Evolutionary conservation across 495 filamentous ascomycete genomes (phyloP), one percentile per base, ranked within the genome.

Genomic region (Tuber brumale): DNA sequence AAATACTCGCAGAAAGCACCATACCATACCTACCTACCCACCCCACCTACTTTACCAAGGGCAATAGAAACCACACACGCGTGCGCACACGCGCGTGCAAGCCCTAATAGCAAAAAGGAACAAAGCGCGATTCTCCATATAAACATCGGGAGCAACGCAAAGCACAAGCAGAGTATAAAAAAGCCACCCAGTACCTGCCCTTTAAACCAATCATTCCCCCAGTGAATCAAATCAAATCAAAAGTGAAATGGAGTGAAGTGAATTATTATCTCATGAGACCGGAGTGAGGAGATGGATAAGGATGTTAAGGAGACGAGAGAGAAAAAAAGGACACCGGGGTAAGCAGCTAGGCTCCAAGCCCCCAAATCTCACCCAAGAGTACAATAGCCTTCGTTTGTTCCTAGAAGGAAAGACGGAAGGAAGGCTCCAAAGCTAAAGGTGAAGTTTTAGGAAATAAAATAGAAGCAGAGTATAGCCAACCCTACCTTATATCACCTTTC

Each of bases 381-480:
- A 79, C 72, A 79, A n/a, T 57, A 57, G 48, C 12, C 48, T 57
- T 57, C 23, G 48, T 10, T 51, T 12, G 48, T 57, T 57, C 48
- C 48, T 27, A 48, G 61, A 69, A 74, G 43, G 42, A 23, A 23
- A 10, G 41, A 42, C 44, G 4, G 12, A 69, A 72, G 70, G 70
- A 18, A 75, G 61, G 51, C 74, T 79, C 74, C 43, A 70, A 72
- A 45, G 45, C 57, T 74, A 70, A 69, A 79, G 70, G 61, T 12
- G 39, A 57, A 79, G 43, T 70, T 70, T 74, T 23, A 31, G 35
- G 72, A 72, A 72, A 44, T 70, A 70, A 74, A 72, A 79, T 44
- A 79, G 75, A 79, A 79, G 73, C 78, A 80, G 72, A 80, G 72
- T 76, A n/a, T n/a, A 80, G 76, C 78, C 76, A 79, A 79, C 78